Evolutionary conservation across 73 alveolate species (phyloP).

Genomic region (Paramecium pentaurelia): DNA sequence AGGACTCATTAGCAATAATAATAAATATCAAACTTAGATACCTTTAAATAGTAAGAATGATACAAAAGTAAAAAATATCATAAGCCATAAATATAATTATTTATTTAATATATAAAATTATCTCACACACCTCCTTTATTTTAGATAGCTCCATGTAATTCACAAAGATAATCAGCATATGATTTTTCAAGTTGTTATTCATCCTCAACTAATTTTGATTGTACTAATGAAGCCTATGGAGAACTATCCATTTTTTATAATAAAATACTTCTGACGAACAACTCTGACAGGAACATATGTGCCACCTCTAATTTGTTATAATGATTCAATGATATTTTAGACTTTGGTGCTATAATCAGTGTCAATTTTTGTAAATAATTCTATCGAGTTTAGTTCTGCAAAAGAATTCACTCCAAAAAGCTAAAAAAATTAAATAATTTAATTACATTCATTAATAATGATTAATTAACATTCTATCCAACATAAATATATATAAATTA

Average conservation of each 20-base stretch:
- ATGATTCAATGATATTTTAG: not conserved
- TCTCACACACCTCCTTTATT: constrained; percentile 7
- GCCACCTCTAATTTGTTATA: not conserved
- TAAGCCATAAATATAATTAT: not conserved
- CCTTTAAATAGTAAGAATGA: not conserved
- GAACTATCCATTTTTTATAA: not conserved
- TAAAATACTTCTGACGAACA: not conserved
- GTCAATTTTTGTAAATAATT: not conserved
- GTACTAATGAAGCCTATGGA: not conserved
- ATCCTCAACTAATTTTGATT: constrained; percentile 13
- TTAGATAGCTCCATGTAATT: constrained; percentile 34
- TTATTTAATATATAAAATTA: not conserved
- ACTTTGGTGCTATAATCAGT: not conserved
- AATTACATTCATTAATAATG: constrained; percentile 48
- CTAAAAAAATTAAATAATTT: not conserved
- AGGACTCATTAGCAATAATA: too few species aligned
- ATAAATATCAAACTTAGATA: not conserved
- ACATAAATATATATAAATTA: constrained; percentile 67
- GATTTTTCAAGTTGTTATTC: constrained; percentile 20
- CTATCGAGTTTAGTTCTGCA: not conserved
- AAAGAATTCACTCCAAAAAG: constrained; percentile 44
- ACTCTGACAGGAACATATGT: constrained; percentile 14
- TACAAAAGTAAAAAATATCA: too few species aligned
- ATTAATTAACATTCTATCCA: constrained; percentile 48
- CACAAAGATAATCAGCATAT: constrained; percentile 38